phyloP scores from a whole-genome alignment of 768 basidiomycete genomes.

The Serpula lacrymans region DNA sequence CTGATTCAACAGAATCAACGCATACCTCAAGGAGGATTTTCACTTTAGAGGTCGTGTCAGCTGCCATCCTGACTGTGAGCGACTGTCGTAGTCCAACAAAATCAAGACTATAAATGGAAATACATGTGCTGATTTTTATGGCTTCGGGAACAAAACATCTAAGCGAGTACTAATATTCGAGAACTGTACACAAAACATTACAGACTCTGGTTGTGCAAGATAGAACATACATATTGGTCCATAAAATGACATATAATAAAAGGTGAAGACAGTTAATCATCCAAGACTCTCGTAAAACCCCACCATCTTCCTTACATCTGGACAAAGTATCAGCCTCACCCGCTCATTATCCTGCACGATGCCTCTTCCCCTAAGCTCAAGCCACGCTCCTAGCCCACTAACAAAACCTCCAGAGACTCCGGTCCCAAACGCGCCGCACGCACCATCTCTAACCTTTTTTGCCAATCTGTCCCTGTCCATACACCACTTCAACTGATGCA shows the following conservation, averaged over 20 bases:
- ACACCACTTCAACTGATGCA: constrained; percentile 71
- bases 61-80: no score
- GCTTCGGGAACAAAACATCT: background rate
- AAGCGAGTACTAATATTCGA: no score
- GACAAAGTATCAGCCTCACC: constrained; percentile 66
- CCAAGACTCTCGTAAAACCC: constrained; percentile 52
- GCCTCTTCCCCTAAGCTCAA: constrained; percentile 47
- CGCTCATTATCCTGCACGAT: constrained; percentile 61
- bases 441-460: constrained; percentile 46
- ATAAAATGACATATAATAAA: background rate
- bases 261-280: constrained; percentile 4
- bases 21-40: constrained; percentile 59
- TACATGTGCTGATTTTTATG: no score
- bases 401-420: constrained; percentile 23
- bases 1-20: constrained; percentile 74
- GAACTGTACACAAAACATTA: no score
- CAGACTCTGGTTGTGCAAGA: no score
- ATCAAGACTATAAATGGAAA: no score
- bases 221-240: no score
- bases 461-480: constrained; percentile 62
- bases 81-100: no score
- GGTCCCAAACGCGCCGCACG: constrained; percentile 26
- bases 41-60: no score
- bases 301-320: constrained; percentile 55
- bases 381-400: constrained; percentile 47